Evolutionary conservation across 1,284 basidiomycete genomes (phyloP), one percentile per base, ranked within the genome.

Genomic region (Cutaneotrichosporon cavernicola): DNA sequence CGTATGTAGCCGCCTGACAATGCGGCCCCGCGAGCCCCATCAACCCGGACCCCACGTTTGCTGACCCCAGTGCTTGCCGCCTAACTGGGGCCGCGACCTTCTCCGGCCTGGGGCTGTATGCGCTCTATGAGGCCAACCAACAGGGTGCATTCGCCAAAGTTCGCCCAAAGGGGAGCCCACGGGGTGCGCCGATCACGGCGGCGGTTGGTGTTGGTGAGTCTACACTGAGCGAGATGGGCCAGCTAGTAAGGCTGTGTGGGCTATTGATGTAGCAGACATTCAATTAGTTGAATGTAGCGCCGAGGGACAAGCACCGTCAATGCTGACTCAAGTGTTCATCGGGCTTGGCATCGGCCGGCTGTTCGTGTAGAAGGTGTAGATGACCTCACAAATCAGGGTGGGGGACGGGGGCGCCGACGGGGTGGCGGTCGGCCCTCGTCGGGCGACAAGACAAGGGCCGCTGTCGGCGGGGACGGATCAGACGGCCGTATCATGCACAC

Each of bases 61-160:
- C 32, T 63, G 57, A 60, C 52, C 16, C 13, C 65, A 79, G 77
- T 7, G 62, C 77, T 55, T 80, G 79, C 69, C 74, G 76, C 38
- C 56, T 80, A 16, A 74, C 73, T 0, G 78, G 76, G 9, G 71
- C 74, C 22, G 71, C 70, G 21, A 70, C 76, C 0, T 79, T 79
- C 56, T 67, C 72, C 0, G 79, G 78, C 8, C 40, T 79, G 13
- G 79, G 79, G n/a, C 49, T 62, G 10, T 80, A 80, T 65, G 76
- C 78, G 16, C 65, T 80, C 16, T 69, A 72, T 56, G 68, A 75
- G 60, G 77, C 77, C 1, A 56, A 57, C 3, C 53, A 65, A 34
- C 75, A 77, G 60, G 78, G 78, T 36, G 74, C 78, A 8, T 79
- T 80, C 51, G 63, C 63, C 6, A 60, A 60, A 4, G 65, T 73